These are phyloP conservation scores for Saccharomyces hybrid DNA, from an alignment of 1,139 yeast genomes.

Conservation along the genomic window DNA sequence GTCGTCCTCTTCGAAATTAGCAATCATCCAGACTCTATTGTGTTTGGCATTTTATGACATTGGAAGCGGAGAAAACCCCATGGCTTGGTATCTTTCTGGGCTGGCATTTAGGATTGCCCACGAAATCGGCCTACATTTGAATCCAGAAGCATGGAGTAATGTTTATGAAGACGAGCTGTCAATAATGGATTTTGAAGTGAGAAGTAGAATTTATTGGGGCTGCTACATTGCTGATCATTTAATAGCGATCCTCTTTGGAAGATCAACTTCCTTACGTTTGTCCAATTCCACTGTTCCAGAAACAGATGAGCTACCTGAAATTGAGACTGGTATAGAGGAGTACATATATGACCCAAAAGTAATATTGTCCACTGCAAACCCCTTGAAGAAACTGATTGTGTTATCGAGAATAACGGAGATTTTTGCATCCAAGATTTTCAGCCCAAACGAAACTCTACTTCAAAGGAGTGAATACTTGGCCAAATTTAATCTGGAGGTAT, in stretches of 20 bases:
- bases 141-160: conserved; percentile 46
- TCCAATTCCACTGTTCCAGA: conserved; percentile 54
- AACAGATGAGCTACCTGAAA: conserved; percentile 51
- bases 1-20: conserved; percentile 27
- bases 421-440: conserved; percentile 32
- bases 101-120: conserved; percentile 56
- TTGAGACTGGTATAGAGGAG: conserved; percentile 43
- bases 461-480: conserved; percentile 27
- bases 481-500: conserved; percentile 42
- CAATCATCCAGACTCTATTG: conserved; percentile 41
- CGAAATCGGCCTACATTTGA: conserved; percentile 52
- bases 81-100: conserved; percentile 58
- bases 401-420: conserved; percentile 49
- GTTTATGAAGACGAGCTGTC: conserved; percentile 28
- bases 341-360: conserved; percentile 29
- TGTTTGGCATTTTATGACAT: conserved; percentile 51
- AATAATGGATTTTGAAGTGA: conserved; percentile 41
- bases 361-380: conserved; percentile 34
- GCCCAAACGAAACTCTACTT: conserved; percentile 18
- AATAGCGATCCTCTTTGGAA: conserved; percentile 46
- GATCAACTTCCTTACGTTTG: conserved; percentile 47
- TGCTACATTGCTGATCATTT: conserved; percentile 55
- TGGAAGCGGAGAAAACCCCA: conserved; percentile 47
- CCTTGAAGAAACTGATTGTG: conserved; percentile 43
- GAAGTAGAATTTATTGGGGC: conserved; percentile 58